A percentile compares a stretch with the other conserved stretches of the same genome.
Evolutionary conservation across 306 rosid genomes (phyloP).

Genomic region (Pueraria montana): DNA sequence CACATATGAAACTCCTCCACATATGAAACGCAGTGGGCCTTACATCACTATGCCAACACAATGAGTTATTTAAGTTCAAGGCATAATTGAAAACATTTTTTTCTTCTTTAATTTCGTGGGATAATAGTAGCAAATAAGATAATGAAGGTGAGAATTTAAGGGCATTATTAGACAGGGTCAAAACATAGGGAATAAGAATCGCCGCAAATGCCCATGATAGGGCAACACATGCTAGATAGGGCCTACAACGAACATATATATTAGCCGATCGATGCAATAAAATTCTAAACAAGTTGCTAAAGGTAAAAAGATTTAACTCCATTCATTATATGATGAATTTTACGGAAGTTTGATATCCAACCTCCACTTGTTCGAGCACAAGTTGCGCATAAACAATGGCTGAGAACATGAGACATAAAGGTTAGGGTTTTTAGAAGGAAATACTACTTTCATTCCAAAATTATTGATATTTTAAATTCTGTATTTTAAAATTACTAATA

Average conservation of each 20-base stretch:
- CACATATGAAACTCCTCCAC: too few species aligned
- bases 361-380: neutral
- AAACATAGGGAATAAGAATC: constrained; percentile 10
- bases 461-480: too few species aligned
- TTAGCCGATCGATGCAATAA: neutral
- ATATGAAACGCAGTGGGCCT: too few species aligned
- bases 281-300: neutral
- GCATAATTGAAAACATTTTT: neutral
- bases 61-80: too few species aligned
- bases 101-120: neutral
- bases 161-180: neutral
- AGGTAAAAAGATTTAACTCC: neutral
- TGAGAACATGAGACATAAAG: neutral
- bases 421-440: neutral
- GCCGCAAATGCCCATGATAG: neutral
- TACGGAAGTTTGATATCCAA: neutral
- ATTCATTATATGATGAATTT: neutral
- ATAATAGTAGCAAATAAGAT: neutral
- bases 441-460: neutral
- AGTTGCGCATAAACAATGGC: constrained; percentile 33
- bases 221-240: neutral
- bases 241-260: neutral
- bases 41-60: too few species aligned
- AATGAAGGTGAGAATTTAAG: neutral
- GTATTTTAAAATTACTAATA: too few species aligned